Evolutionary conservation across 2,329 filamentous ascomycete genomes (phyloP), one percentile per base, ranked within the genome.

Genomic region (Incumbomyces lentus): DNA sequence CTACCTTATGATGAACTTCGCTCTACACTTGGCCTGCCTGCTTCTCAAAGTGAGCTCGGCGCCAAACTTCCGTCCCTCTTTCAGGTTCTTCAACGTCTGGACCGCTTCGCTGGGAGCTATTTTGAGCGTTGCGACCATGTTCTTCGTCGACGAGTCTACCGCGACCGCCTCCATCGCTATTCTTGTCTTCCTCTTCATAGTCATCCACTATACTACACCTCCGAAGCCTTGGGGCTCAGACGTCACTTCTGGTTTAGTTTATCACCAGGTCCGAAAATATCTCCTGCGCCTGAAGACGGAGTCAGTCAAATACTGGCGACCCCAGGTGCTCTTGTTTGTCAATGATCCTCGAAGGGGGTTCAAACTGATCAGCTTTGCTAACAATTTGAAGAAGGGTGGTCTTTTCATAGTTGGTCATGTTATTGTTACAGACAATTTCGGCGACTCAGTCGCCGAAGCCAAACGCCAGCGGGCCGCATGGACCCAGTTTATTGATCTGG

Each of bases 251-350:
- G 89, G 86, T 57, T 68, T 94, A 50, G 93, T 94, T 44, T 94
- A 93, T 59, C 79, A 83, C 52, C 87, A 94, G 67, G 86, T 93
- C 12, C 77, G 87, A 49, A 94, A 94, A 58, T 93, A 94, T 59
- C 67, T 94, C 26, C 69, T 94, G 26, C 79, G 86, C n/a, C 69
- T 94, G 26, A 81, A 79, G 41, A 86, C 86, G 31, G 87, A 94
- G 57, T 87, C 94, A 60, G 88, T 94, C 63, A 94, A 94, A 59
- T 94, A 93, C 61, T 94, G 88, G 87, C 75, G 87, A 43, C 87
- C 87, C 0, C 87, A 93, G 54, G 89, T 94, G 36, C 76, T 94
- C 40, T 72, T 94, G 0, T 76, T 94, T 44, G 79, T 92, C 53
- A 92, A 90, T 59, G 79, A 92, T 57, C 84, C 86, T 3, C 75